Evolutionary conservation across 441 rosid species (phyloP), one percentile per base, ranked within the genome.

Genomic region (Erodium trifolium): DNA sequence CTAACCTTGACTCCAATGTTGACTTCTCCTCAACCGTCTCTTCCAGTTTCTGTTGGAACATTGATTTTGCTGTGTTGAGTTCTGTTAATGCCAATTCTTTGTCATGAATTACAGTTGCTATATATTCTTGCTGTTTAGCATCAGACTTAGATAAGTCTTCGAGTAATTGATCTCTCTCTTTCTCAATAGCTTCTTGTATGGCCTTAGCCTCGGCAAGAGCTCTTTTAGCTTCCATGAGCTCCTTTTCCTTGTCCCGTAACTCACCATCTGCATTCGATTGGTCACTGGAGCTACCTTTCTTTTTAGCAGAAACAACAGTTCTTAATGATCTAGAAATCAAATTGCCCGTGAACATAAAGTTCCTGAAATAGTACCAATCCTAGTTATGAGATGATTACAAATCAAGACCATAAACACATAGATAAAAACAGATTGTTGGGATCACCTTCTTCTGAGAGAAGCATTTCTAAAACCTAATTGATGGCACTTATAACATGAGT

Each of bases 101-200:
- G 71, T 78, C 84, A 67, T 39, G 82, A 70, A 77, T 35, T 39
- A 81, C 67, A 37, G 78, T 39, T 9, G 77, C 78, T 55, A 68
- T 68, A 71, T 81, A 47, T 69, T 83, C 84, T 73, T 81, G 68
- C 43, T 81, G 82, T 71, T 78, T 81, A 51, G 76, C 74, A 75
- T 81, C 73, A 0, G 80, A 70, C 4, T n/a, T 23, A 43, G 80
- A 74, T 68, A 83, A 70, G 64, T 81, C 79, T 70, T 76, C 84
- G 65, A 83, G 78, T 75, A 83, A 72, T 72, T 62, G 72, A 74
- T 79, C 78, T 65, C 79, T 75, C 68, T 81, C 86, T 57, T 76
- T 79, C 67, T 80, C 81, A 55, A 77, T 64, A 5, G 75, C 70
- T 66, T 70, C 73, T 68, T 68, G 82, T 74, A 74, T 76, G 34